Evolutionary conservation across 1,284 basidiomycete genomes (phyloP), one percentile per base, ranked within the genome.

Genomic region (Ustilago bromivora): DNA sequence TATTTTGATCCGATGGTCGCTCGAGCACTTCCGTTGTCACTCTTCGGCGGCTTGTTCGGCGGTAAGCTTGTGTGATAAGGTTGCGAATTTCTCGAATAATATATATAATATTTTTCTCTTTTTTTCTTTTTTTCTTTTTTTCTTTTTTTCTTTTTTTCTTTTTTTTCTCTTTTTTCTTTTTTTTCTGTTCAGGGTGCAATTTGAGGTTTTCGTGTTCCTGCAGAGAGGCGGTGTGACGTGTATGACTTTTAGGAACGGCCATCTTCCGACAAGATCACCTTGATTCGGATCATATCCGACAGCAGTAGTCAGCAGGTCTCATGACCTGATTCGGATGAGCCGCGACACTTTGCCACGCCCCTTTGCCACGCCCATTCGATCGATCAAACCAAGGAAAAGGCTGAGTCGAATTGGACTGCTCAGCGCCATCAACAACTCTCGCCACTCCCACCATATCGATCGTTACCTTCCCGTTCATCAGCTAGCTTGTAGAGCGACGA

Each of bases 401-500:
- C 46, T 41, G 36, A 57, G 19, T 57, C 34, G 43, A 13, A 54
- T 19, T 38, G 10, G 7, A 12, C 7, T 19, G 15, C 40, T 47
- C 57, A n/a, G n/a, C 51, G 31, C 62, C 56, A 35, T 12, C 64
- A 32, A 35, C 53, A 17, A 17, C 41, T 8, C 10, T 43, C 46
- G 12, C 7, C 46, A 52, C 38, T 36, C 19, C 59, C 55, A 67
- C 40, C 66, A 62, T 62, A 49, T 54, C 34, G 23, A 11, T 10
- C 31, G 23, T 19, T 46, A 31, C 41, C 11, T 10, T 8, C 4
- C 3, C 17, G 34, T 15, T 28, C 41, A 32, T 13, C n/a, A n/a
- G 35, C 52, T 46, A 46, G 43, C 17, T 46, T 46, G 43, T n/a
- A 12, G 40, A 59, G 17, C 31, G 32, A 2, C 41, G 19, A 43